Percentiles rank a stretch among this genome's conserved stretches.
Evolutionary conservation across 768 basidiomycete species (phyloP).

Genomic region (Tulasnella sp.): DNA sequence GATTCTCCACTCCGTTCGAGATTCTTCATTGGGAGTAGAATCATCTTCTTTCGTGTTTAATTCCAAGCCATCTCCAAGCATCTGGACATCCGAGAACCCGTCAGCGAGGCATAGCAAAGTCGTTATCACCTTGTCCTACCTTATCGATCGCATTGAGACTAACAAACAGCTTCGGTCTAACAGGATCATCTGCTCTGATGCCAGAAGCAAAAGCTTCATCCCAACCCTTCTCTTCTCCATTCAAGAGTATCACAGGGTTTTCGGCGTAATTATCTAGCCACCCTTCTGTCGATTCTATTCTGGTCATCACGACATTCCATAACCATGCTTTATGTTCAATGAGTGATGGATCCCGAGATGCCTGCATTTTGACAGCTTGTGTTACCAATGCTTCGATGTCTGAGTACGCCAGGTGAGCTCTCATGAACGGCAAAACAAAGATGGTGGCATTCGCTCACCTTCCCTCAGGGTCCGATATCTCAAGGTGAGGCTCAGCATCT

Average conservation of each 20-base stretch:
- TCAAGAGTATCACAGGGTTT: constrained; percentile 43
- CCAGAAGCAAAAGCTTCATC: constrained; percentile 2
- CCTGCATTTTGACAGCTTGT: constrained; percentile 5
- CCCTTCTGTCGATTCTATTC: constrained; percentile 3
- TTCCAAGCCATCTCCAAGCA: too few species aligned
- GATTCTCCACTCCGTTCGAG: constrained; percentile 57
- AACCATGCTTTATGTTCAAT: constrained; percentile 17
- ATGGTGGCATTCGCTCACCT: constrained; percentile 35
- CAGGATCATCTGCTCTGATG: too few species aligned
- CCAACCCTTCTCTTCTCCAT: constrained; percentile 26
- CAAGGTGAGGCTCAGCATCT: constrained; percentile 50
- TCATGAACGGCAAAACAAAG: neutral
- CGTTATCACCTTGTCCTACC: too few species aligned
- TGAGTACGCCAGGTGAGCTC: constrained; percentile 22
- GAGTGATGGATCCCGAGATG: neutral
- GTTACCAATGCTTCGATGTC: constrained; percentile 41
- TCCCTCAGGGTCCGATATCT: constrained; percentile 70
- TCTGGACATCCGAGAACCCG: too few species aligned
- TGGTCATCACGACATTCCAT: neutral
- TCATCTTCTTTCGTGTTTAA: too few species aligned
- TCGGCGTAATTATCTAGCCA: constrained; percentile 3
- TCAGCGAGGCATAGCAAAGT: too few species aligned
- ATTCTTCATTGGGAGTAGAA: too few species aligned
- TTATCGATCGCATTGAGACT: too few species aligned
- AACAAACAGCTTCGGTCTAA: too few species aligned